phyloP scores from a whole-genome alignment of 176 grass and related monocot genomes.

The Musa beccarii region DNA sequence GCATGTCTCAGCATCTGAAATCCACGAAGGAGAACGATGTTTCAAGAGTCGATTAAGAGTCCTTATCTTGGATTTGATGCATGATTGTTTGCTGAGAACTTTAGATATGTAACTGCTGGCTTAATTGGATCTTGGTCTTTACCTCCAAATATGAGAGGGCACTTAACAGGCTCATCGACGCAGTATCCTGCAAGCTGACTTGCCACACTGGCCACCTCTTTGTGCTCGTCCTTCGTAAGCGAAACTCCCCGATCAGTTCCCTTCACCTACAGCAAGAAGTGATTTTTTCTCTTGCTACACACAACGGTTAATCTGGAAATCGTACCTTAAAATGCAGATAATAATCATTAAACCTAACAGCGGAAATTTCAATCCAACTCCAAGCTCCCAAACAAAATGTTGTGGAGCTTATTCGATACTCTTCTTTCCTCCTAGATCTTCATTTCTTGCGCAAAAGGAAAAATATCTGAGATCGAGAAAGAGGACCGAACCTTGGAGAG shows the following conservation, averaged over 20 bases:
- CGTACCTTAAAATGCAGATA: no score
- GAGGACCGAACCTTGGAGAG: conserved; percentile 53
- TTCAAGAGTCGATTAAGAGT: not conserved
- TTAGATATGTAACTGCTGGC: not conserved
- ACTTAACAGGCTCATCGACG: conserved; percentile 66
- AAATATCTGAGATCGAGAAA: not conserved
- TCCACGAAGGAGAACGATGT: not conserved
- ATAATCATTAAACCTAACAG: no score
- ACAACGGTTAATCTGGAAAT: no score
- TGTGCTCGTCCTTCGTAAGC: conserved; percentile 39
- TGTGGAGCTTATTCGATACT: not conserved
- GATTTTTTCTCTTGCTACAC: not conserved
- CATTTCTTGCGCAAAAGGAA: conserved; percentile 8
- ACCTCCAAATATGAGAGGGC: conserved; percentile 88
- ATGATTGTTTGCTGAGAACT: not conserved
- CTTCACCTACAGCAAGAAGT: conserved; percentile 37
- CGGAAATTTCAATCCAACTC: no score
- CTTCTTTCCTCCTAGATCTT: not conserved
- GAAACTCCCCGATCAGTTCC: conserved; percentile 73
- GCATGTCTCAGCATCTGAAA: not conserved
- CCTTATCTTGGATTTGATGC: not conserved
- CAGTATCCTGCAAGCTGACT: conserved; percentile 55
- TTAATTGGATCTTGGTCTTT: not conserved
- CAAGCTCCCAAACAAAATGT: not conserved
- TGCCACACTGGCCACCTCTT: conserved; percentile 55